Conservation (phyloP, 2,329 filamentous ascomycete genomes). For the Cyphellophora europaea region DNA sequence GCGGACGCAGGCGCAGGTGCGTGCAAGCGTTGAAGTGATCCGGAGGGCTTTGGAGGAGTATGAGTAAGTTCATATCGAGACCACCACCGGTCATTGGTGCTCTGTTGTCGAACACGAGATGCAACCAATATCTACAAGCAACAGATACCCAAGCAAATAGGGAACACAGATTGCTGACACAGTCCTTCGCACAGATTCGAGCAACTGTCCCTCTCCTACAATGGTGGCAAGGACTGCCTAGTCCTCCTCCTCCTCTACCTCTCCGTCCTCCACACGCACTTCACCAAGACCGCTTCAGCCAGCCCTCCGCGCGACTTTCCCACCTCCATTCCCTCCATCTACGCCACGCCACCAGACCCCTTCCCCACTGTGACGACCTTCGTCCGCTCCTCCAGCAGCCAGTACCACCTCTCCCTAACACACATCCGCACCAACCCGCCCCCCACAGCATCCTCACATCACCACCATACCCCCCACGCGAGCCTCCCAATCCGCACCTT, state of each 20-base stretch:
- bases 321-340: slow-evolving; percentile 65
- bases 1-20: slow-evolving; percentile 65
- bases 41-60: slow-evolving; percentile 67
- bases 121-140: too few relatives aligned
- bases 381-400: slow-evolving; percentile 54
- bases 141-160: slow-evolving; percentile 3
- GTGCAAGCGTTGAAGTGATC: slow-evolving; percentile 62
- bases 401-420: slow-evolving; percentile 67
- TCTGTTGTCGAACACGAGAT: too few relatives aligned
- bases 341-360: slow-evolving; percentile 76
- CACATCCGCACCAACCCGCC: slow-evolving; percentile 58
- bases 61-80: slow-evolving; percentile 57
- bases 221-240: slow-evolving; percentile 95
- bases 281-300: slow-evolving; percentile 5
- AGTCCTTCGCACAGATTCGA: slow-evolving; percentile 45
- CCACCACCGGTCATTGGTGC: too few relatives aligned
- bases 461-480: slow-evolving; percentile 2
- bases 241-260: slow-evolving; percentile 84
- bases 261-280: slow-evolving; percentile 42
- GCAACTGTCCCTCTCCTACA: slow-evolving; percentile 85
- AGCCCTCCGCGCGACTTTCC: slow-evolving; percentile 26
- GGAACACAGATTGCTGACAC: slow-evolving; percentile 3
- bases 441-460: slow-evolving; percentile 12
- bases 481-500: slow-evolving; percentile 38
- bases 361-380: slow-evolving; percentile 83